These are phyloP conservation scores for Xylaria arbuscula DNA, from an alignment of 2,329 filamentous ascomycete species.

Conservation along the genomic window DNA sequence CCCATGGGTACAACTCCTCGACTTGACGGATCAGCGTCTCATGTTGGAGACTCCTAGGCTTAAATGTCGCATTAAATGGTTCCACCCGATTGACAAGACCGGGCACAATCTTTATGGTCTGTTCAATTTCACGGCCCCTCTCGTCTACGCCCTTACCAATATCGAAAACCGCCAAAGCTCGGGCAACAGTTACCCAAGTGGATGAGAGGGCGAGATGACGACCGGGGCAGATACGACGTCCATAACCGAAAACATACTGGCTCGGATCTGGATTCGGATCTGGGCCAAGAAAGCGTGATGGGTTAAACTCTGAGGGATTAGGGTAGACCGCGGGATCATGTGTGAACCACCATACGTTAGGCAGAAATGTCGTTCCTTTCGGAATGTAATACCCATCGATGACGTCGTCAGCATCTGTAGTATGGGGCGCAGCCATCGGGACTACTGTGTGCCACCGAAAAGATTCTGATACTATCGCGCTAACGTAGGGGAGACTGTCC, in stretches of 20 bases:
- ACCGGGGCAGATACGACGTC: constrained; percentile 53
- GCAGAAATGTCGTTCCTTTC: constrained; percentile 25
- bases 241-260: constrained; percentile 50
- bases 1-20: constrained; percentile 30
- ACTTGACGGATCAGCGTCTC: constrained; percentile 41
- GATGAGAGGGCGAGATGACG: constrained; percentile 48
- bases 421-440: constrained; percentile 42
- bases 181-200: constrained; percentile 53
- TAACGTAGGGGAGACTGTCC: constrained; percentile 43
- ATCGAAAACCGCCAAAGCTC: constrained; percentile 59
- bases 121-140: constrained; percentile 49
- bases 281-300: constrained; percentile 50
- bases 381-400: constrained; percentile 34
- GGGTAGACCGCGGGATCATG: constrained; percentile 77
- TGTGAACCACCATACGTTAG: constrained; percentile 51
- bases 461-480: constrained; percentile 43
- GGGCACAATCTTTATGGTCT: constrained; percentile 5
- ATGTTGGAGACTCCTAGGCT: constrained; percentile 41
- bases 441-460: constrained; percentile 45
- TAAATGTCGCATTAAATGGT: constrained; percentile 40
- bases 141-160: constrained; percentile 54
- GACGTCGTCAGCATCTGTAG: constrained; percentile 20
- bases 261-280: constrained; percentile 48
- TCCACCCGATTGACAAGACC: constrained; percentile 42
- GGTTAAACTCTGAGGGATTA: constrained; percentile 50